These are phyloP conservation scores for Umbilicus rupestris DNA, from an alignment of 164 flowering plant species.

Conservation along the genomic window DNA sequence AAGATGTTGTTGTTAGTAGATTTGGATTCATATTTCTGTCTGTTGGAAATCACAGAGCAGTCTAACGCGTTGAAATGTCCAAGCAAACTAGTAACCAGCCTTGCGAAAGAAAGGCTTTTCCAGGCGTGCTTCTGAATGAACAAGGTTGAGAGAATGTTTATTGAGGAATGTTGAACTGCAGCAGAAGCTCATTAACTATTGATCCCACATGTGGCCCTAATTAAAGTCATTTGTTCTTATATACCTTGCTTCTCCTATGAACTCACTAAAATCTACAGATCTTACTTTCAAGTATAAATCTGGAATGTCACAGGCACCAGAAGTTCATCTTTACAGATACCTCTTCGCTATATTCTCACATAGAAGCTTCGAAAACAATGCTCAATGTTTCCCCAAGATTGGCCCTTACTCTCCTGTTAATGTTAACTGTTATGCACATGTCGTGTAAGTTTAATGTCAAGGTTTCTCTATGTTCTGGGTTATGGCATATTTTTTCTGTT, in stretches of 20 bases:
- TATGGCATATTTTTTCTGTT: neutral
- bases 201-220: slow-evolving; percentile 5
- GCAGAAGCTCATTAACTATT: neutral
- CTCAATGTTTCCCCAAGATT: neutral
- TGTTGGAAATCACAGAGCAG: too few species aligned
- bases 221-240: neutral
- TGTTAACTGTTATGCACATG: neutral
- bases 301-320: neutral
- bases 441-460: neutral
- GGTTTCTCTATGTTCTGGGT: neutral
- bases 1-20: too few species aligned
- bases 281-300: neutral
- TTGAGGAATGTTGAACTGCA: neutral
- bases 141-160: neutral
- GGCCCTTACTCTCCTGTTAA: neutral
- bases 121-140: too few species aligned
- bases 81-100: neutral
- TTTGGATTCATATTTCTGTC: too few species aligned
- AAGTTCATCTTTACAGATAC: neutral
- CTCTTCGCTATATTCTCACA: neutral
- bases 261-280: neutral
- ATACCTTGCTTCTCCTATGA: slow-evolving; percentile 1
- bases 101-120: too few species aligned
- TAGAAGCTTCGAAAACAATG: neutral
- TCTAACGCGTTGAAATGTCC: neutral